Conservation (phyloP, 2,329 filamentous ascomycete species). For the Biscogniauxia sp. region DNA sequence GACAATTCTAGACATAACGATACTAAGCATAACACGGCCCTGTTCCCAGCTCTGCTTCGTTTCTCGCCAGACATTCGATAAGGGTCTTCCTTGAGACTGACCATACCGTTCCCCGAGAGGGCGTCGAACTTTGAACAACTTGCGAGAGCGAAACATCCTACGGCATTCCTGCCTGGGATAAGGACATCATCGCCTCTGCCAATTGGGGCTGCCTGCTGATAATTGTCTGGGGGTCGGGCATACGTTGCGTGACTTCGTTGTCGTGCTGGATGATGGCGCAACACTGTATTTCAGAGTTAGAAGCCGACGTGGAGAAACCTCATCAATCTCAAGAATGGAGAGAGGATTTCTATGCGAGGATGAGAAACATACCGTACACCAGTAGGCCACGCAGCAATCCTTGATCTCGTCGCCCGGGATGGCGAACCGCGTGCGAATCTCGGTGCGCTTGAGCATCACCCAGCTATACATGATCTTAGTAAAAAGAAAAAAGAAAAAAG, state of each 20-base stretch:
- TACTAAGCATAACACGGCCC: background rate
- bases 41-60: background rate
- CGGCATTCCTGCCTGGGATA: background rate
- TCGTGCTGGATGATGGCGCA: slow-evolving; percentile 58
- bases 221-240: slow-evolving; percentile 20
- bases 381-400: slow-evolving; percentile 54
- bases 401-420: slow-evolving; percentile 47
- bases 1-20: background rate
- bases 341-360: background rate
- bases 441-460: slow-evolving; percentile 51
- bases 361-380: slow-evolving; percentile 39
- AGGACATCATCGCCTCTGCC: slow-evolving; percentile 12
- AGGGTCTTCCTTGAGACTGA: no score
- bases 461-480: slow-evolving; percentile 31
- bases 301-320: no score
- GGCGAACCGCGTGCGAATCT: slow-evolving; percentile 52
- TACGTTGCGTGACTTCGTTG: slow-evolving; percentile 45
- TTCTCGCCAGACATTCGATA: no score
- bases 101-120: background rate
- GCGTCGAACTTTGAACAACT: background rate
- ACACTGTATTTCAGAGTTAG: slow-evolving; percentile 32
- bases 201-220: slow-evolving; percentile 10
- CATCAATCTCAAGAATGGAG: no score
- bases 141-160: background rate
- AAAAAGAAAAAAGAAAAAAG: background rate